Percentiles rank a stretch among this genome's conserved stretches.
phyloP scores from a whole-genome alignment of 805 yeast genomes.

The Metschnikowia aberdeeniae region DNA sequence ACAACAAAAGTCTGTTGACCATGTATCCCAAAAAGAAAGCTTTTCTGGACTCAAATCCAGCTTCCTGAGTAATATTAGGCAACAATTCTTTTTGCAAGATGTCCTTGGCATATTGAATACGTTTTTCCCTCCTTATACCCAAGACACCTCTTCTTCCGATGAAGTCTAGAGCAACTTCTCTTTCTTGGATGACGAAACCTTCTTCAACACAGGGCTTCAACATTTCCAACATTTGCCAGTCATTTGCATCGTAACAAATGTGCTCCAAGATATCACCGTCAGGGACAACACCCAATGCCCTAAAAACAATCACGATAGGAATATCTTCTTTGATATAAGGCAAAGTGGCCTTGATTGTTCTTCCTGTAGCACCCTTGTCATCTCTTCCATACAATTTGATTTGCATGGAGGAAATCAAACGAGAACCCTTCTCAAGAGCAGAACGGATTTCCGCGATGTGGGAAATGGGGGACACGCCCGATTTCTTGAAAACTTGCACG shows the following conservation, averaged over 20 bases:
- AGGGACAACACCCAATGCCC: conserved; percentile 97
- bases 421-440: conserved; percentile 95
- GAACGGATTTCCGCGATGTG: conserved; percentile 96
- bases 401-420: conserved; percentile 90
- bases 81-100: conserved; percentile 92
- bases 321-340: conserved; percentile 96
- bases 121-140: conserved; percentile 95
- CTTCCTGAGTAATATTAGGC: conserved; percentile 96
- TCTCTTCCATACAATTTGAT: conserved; percentile 86
- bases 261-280: conserved; percentile 99
- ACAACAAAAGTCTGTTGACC: conserved; percentile 89
- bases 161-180: conserved; percentile 96
- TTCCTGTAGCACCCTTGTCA: conserved; percentile 60
- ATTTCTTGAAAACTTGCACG: conserved; percentile 96
- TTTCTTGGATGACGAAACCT: conserved; percentile 96
- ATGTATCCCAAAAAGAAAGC: conserved; percentile 97
- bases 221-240: conserved; percentile 99
- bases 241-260: conserved; percentile 94
- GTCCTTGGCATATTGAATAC: conserved; percentile 97
- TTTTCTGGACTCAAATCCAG: conserved; percentile 94
- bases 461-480: conserved; percentile 94
- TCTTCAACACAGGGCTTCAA: conserved; percentile 98
- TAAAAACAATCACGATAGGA: conserved; percentile 93
- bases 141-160: conserved; percentile 97
- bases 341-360: conserved; percentile 91